Evolutionary conservation across 1,284 basidiomycete genomes (phyloP).

Genomic region (Irpex sp.): DNA sequence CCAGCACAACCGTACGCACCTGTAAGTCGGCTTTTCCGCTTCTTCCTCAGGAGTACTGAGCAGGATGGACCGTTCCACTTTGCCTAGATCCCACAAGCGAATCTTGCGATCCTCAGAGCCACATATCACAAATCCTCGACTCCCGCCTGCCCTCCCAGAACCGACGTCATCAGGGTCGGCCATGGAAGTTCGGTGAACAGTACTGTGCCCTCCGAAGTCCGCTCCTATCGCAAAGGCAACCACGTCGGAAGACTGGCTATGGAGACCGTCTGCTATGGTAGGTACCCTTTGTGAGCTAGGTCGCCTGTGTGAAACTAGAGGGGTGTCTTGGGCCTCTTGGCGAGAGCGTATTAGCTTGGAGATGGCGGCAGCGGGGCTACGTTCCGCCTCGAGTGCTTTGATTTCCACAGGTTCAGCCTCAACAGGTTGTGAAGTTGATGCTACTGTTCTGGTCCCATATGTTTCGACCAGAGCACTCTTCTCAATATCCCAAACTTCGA

Average conservation of each 20-base stretch:
- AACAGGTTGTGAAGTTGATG: constrained; percentile 37
- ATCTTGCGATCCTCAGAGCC: constrained; percentile 81
- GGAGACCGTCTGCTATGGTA: constrained; percentile 32
- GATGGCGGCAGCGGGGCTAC: constrained; percentile 63
- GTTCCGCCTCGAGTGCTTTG: constrained; percentile 48
- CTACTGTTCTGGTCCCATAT: constrained; percentile 45
- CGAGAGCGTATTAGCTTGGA: constrained; percentile 44
- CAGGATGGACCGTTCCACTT: constrained; percentile 64
- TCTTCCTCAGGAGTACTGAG: constrained; percentile 69
- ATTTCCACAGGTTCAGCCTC: constrained; percentile 45
- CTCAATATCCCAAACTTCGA: constrained; percentile 83
- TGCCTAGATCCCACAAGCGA: constrained; percentile 77
- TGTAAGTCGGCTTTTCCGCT: constrained; percentile 62
- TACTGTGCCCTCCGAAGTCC: constrained; percentile 67
- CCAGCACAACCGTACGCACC: constrained; percentile 36
- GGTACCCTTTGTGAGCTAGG: constrained; percentile 12
- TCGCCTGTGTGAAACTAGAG: constrained; percentile 15
- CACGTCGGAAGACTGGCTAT: constrained; percentile 48
- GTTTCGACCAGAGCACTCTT: constrained; percentile 62
- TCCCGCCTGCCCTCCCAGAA: constrained; percentile 31
- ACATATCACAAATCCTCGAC: constrained; percentile 70
- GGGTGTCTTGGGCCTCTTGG: constrained; percentile 28
- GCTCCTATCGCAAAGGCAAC: constrained; percentile 60
- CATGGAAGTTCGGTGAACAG: constrained; percentile 49
- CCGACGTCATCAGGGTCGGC: constrained; percentile 40